Base-by-base conservation (phyloP, 306 rosid genomes). In the Cucumis melo region DNA sequence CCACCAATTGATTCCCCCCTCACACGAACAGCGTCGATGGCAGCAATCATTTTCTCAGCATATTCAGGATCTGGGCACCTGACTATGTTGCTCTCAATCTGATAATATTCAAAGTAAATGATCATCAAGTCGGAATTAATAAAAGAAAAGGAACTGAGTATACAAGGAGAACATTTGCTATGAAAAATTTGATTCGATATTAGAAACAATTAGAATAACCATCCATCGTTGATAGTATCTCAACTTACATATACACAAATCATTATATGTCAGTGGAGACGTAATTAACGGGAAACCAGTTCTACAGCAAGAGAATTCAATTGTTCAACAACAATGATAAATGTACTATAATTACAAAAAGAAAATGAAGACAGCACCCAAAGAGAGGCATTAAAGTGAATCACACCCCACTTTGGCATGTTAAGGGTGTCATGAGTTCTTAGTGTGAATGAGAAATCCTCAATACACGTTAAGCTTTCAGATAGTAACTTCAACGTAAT, bases 1-100 rank as follows among this genome's bases (percentile, higher is more conserved):
- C 98, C 99, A 53, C 99, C 98, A 74, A 92, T 87, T 24, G 99
- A 95, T 78, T 95, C 93, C 81, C 99, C 98, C 83, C 29, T 90
- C 80, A 89, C 92, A 66, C 98, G 90, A 74, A 95, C 88, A 39
- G 82, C 84, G 84, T 95, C 99, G 79, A 95, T 86, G 73, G 96
- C 98, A 70, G 88, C 79, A 77, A 92, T 95, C 99, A 95, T 95
- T 91, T 90, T 92, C 80, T 95, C 93, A 44, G 99, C 99, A 76
- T 88, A 92, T 84, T 90, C 93, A 51, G 98, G 87, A 86, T 92
- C 86, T 59, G 99, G 99, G 86, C 99, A 95, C 78, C 99, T 87
- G 64, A 89, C 98, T 55, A 95, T 95, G 75, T 92, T 95, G 84
- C 92, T 90, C 86, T 95, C 98, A 13, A 95, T 87, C 99, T 92